These are phyloP conservation scores for Mimosa bimucronata DNA, from an alignment of 306 rosid species.

Conservation along the genomic window DNA sequence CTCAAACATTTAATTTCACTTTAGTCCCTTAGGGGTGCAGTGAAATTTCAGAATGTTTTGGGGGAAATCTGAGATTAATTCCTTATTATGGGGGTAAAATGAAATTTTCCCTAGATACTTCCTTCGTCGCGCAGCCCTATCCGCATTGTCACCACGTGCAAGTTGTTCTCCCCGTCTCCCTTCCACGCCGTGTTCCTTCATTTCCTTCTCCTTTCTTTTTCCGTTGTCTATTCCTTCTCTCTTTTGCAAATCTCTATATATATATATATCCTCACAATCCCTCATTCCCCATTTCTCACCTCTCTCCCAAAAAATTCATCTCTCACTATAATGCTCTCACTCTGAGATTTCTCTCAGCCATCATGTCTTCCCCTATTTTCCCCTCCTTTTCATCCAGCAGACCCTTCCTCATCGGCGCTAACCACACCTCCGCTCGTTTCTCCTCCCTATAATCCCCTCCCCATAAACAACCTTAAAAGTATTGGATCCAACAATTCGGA, in stretches of 20 bases:
- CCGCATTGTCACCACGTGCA: not conserved
- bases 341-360: too few relatives aligned
- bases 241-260: not conserved
- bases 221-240: not conserved
- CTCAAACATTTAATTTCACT: too few relatives aligned
- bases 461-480: too few relatives aligned
- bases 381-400: constrained; percentile 33
- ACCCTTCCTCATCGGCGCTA: constrained; percentile 71
- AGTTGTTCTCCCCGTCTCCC: constrained; percentile 42
- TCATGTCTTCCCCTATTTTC: constrained; percentile 48
- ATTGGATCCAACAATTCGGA: too few relatives aligned
- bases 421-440: constrained; percentile 93
- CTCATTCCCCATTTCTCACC: not conserved
- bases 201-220: too few relatives aligned
- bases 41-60: too few relatives aligned
- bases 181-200: not conserved
- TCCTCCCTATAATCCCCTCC: constrained; percentile 61
- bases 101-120: not conserved
- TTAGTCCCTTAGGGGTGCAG: too few relatives aligned
- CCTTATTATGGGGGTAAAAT: too few relatives aligned
- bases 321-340: not conserved
- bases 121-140: constrained; percentile 28
- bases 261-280: constrained; percentile 1
- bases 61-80: too few relatives aligned
- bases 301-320: too few relatives aligned